Conservation (phyloP, 345 rosid species). For the Eucalyptus fibrosa region DNA sequence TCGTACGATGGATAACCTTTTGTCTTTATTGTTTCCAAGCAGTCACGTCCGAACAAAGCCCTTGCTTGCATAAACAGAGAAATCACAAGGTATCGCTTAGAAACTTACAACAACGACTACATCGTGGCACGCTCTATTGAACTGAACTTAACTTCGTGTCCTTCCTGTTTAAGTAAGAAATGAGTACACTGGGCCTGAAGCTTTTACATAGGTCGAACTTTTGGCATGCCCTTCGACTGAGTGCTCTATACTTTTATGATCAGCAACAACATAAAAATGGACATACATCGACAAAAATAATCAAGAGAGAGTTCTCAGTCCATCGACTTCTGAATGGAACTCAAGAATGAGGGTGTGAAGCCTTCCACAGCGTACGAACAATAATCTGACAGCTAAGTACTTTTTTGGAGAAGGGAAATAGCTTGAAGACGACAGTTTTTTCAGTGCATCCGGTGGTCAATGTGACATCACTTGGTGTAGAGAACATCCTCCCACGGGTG, state of each 20-base stretch:
- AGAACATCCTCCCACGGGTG: conserved; percentile 99
- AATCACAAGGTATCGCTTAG: background rate
- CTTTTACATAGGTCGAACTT: background rate
- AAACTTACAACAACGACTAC: background rate
- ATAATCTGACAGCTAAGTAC: background rate
- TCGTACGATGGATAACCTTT: background rate
- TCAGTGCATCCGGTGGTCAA: background rate
- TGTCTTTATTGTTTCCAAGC: background rate
- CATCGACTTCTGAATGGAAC: background rate
- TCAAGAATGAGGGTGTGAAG: background rate
- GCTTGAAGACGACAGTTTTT: background rate
- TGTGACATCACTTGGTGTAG: conserved; percentile 67
- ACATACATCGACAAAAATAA: background rate
- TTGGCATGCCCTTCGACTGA: background rate
- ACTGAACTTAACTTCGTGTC: background rate
- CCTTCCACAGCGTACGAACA: background rate
- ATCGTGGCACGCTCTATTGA: background rate
- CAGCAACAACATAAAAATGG: background rate
- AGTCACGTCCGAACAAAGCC: background rate
- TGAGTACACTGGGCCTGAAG: background rate
- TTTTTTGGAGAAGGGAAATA: background rate
- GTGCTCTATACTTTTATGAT: background rate
- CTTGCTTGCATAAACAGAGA: background rate
- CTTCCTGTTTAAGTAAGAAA: background rate
- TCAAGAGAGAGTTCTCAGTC: background rate